Percentiles rank a stretch among this genome's conserved stretches.
Evolutionary conservation across 768 basidiomycete genomes (phyloP).

Genomic region (Boletus sp.): DNA sequence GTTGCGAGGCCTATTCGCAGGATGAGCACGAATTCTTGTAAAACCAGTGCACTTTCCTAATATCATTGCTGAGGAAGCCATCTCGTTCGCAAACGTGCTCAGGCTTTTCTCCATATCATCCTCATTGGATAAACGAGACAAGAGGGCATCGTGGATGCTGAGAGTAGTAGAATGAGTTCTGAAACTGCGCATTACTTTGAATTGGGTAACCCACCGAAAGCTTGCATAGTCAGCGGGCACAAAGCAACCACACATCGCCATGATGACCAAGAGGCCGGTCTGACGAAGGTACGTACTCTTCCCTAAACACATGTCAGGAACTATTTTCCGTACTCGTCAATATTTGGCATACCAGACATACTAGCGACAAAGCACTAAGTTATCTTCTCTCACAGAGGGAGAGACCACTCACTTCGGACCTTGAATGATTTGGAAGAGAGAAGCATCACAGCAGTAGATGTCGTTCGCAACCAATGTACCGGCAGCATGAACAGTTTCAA

Average conservation of each 20-base stretch:
- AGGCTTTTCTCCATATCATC: constrained; percentile 87
- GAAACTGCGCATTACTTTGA: neutral
- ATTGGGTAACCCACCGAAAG: constrained; percentile 52
- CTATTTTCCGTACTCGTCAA: neutral
- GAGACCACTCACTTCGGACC: constrained; percentile 72
- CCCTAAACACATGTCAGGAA: constrained; percentile 39
- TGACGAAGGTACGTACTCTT: constrained; percentile 95
- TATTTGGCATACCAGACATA: constrained; percentile 50
- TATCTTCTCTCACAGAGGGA: neutral
- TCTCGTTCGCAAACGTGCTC: constrained; percentile 95
- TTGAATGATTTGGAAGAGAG: constrained; percentile 88
- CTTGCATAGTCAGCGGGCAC: constrained; percentile 94
- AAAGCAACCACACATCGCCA: constrained; percentile 90
- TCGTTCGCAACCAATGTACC: constrained; percentile 85
- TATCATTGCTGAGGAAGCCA: constrained; percentile 91
- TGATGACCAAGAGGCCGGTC: constrained; percentile 75
- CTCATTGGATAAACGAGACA: constrained; percentile 90
- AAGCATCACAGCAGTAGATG: constrained; percentile 80
- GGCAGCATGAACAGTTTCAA: constrained; percentile 68
- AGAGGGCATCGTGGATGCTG: constrained; percentile 79
- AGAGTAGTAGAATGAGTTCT: neutral
- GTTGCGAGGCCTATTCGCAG: constrained; percentile 60
- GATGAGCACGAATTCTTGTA: neutral
- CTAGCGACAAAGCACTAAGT: constrained; percentile 30
- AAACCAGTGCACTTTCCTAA: constrained; percentile 47